A percentile compares a stretch with the other conserved stretches of the same genome.
These are phyloP conservation scores for Zalaria sp. DNA, from an alignment of 2,329 filamentous ascomycete species.

Conservation along the genomic window DNA sequence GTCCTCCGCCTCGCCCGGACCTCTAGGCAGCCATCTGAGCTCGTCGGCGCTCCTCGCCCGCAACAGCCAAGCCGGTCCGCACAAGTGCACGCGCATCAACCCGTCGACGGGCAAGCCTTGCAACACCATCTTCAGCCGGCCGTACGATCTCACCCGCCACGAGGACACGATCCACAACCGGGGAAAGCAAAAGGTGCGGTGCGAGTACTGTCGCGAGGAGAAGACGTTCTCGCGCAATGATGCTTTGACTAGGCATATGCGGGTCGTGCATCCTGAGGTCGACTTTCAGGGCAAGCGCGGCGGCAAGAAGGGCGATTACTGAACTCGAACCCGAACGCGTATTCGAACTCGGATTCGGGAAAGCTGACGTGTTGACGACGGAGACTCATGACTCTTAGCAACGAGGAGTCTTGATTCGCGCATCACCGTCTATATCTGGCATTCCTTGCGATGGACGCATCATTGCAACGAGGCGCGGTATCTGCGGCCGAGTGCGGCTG, in stretches of 20 bases:
- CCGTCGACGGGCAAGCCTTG: slow-evolving; percentile 90
- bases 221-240: slow-evolving; percentile 96
- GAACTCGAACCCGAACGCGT: neutral
- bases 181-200: slow-evolving; percentile 87
- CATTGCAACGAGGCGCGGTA: too few relatives aligned
- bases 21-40: slow-evolving; percentile 30
- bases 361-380: too few relatives aligned
- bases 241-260: slow-evolving; percentile 84
- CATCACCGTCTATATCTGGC: too few relatives aligned
- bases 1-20: slow-evolving; percentile 13
- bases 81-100: slow-evolving; percentile 86
- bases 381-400: too few relatives aligned
- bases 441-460: too few relatives aligned
- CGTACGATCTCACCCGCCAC: slow-evolving; percentile 91
- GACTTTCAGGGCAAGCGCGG: slow-evolving; percentile 59
- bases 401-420: too few relatives aligned
- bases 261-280: slow-evolving; percentile 82
- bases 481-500: too few relatives aligned
- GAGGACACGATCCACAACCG: slow-evolving; percentile 97
- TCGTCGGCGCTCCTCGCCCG: slow-evolving; percentile 41
- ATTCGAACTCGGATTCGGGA: too few relatives aligned
- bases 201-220: slow-evolving; percentile 83
- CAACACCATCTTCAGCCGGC: slow-evolving; percentile 84
- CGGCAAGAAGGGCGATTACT: slow-evolving; percentile 1
- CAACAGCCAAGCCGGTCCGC: slow-evolving; percentile 84